Evolutionary conservation across 1,284 basidiomycete genomes (phyloP).

Genomic region (Ustilago xerochloae): DNA sequence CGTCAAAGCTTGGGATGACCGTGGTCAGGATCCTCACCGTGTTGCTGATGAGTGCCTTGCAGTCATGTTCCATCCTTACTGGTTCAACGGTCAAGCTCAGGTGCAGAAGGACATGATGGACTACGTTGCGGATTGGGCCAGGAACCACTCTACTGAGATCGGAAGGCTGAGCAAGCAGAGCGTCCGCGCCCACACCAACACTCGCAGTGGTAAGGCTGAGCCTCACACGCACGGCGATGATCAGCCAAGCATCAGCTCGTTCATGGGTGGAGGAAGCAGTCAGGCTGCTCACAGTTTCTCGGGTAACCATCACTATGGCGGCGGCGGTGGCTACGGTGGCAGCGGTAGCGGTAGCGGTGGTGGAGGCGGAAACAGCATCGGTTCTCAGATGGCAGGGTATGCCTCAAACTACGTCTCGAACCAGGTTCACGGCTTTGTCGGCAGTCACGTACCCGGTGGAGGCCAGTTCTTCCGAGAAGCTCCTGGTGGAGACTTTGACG

Average conservation of each 20-base stretch:
- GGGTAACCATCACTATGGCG: slow-evolving; percentile 15
- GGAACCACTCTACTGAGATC: slow-evolving; percentile 50
- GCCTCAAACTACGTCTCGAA: slow-evolving; percentile 46
- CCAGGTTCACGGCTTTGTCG: slow-evolving; percentile 43
- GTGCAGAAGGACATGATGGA: slow-evolving; percentile 64
- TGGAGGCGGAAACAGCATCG: slow-evolving; percentile 33
- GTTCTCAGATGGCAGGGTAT: slow-evolving; percentile 42
- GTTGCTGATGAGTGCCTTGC: slow-evolving; percentile 61
- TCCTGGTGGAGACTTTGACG: slow-evolving; percentile 7
- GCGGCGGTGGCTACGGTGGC: background rate
- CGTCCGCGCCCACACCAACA: slow-evolving; percentile 60
- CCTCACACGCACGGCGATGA: slow-evolving; percentile 55
- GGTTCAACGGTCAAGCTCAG: slow-evolving; percentile 42
- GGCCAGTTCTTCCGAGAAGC: slow-evolving; percentile 38
- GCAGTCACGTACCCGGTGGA: slow-evolving; percentile 33
- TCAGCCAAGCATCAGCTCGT: slow-evolving; percentile 41
- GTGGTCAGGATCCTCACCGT: slow-evolving; percentile 29
- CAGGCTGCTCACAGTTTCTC: slow-evolving; percentile 47
- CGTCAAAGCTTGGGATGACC: slow-evolving; percentile 80
- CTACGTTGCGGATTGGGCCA: slow-evolving; percentile 58
- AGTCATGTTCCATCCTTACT: slow-evolving; percentile 63
- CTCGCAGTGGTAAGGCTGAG: slow-evolving; percentile 59
- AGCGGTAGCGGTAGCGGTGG: slow-evolving; percentile 16
- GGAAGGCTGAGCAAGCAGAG: slow-evolving; percentile 46
- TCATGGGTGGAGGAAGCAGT: slow-evolving; percentile 47